Conservation (phyloP, 176 grass and related monocot species). For the Phoenix dactylifera region DNA sequence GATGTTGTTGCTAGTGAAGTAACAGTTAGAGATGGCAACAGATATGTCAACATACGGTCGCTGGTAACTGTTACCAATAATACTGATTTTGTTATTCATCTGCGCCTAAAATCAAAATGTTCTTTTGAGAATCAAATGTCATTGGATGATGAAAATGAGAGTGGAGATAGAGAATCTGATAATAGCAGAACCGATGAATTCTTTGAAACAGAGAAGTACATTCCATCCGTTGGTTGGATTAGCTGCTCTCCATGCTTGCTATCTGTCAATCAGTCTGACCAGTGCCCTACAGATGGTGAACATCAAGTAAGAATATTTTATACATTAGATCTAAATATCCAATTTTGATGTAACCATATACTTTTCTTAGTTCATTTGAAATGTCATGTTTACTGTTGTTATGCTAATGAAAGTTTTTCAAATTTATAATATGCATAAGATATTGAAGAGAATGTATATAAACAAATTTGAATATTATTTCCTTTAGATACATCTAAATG, state of each 20-base stretch:
- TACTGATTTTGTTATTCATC: conserved; percentile 53
- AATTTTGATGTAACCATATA: neutral
- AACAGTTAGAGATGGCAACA: conserved; percentile 67
- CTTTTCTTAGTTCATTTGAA: neutral
- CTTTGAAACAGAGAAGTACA: conserved; percentile 26
- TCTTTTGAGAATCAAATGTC: conserved; percentile 25
- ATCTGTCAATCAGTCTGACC: conserved; percentile 7
- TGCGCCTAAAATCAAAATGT: conserved; percentile 50
- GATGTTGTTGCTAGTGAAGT: conserved; percentile 91
- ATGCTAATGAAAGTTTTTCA: no score
- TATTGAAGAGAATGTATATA: no score
- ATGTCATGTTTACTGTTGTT: neutral
- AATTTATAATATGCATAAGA: no score
- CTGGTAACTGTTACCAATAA: conserved; percentile 81
- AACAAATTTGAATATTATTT: no score
- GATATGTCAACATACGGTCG: conserved; percentile 80
- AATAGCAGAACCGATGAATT: conserved; percentile 23
- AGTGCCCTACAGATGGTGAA: neutral
- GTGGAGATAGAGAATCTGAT: conserved; percentile 2
- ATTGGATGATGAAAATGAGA: conserved; percentile 20
- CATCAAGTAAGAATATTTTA: conserved; percentile 6
- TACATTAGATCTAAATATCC: neutral
- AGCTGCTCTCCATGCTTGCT: conserved; percentile 2
- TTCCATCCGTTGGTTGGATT: conserved; percentile 31
- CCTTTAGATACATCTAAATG: no score